phyloP scores from a whole-genome alignment of 139 green algal species.

The Tetraselmis chui region DNA sequence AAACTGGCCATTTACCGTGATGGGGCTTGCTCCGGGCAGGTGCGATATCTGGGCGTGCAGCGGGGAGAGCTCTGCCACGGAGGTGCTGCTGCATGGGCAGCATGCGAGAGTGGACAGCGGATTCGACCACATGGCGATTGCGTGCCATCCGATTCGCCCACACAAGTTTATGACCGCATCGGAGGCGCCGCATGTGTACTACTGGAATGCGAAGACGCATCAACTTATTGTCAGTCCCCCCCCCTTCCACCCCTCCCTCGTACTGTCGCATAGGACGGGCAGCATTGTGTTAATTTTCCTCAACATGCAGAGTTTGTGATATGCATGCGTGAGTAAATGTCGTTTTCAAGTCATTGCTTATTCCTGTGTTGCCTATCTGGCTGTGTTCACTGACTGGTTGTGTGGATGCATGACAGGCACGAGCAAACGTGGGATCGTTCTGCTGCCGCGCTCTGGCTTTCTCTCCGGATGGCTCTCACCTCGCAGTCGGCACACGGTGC shows the following conservation, averaged over 20 bases:
- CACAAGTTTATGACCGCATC: conserved; percentile 48
- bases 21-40: no score
- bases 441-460: conserved; percentile 27
- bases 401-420: neutral
- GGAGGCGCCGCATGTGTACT: conserved; percentile 36
- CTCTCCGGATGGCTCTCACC: conserved; percentile 42
- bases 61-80: neutral
- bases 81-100: conserved; percentile 28
- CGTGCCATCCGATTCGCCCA: conserved; percentile 42
- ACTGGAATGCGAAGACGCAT: conserved; percentile 40
- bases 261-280: no score
- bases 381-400: no score
- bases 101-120: conserved; percentile 23
- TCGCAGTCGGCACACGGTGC: conserved; percentile 40
- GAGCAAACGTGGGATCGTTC: neutral
- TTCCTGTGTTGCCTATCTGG: neutral
- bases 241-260: neutral
- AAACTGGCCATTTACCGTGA: no score
- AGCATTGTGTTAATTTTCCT: no score
- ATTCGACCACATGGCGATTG: conserved; percentile 9
- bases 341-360: neutral
- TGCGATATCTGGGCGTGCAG: neutral
- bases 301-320: no score
- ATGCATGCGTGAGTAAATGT: neutral
- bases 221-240: conserved; percentile 38